Base-by-base conservation (phyloP, 306 rosid species). In the Sicyos edulis region DNA sequence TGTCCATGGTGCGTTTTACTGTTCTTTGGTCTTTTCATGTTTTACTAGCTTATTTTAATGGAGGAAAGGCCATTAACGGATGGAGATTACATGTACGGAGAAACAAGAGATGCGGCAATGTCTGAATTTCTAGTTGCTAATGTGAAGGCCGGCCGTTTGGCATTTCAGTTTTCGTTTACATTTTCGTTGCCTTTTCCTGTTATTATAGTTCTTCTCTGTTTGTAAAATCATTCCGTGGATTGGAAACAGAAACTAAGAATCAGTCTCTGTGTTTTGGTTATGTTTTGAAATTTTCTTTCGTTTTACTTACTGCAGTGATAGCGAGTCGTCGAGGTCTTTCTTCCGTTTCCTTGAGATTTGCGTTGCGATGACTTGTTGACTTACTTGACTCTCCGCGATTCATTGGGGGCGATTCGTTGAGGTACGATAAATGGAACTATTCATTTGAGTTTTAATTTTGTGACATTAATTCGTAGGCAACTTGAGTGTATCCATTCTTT, bases 301-400 rank as follows among this genome's bases (percentile, higher is more conserved):
- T 65, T 16, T 24, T 70, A 29, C 29, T 52, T 5, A 51, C 56
- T 53, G 15, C 74, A 52, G 74, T 29, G 53, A 8, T 10, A 32
- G 37, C 37, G 37, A 32, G 37, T 32, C 37, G 37, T 5, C 37
- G 37, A 32, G 37, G 37, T 32, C 37, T 32, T 34, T 34, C 45
- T 62, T 5, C 16, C 34, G 15, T 54, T 70, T 29, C 29, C 59
- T 70, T 54, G 74, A 52, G 74, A 70, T 70, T 70, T 32, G 53
- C 74, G 50, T 17, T 70, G 51, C 74, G 40, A 70, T 70, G 74
- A 54, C 61, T 16, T 26, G 62, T 70, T 70, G 74, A 70, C 74
- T 52, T 29, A 32, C 58, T 26, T 26, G 62, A 53, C 62, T 70
- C 61, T 29, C 45, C 45, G 74, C 59, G 56, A 15, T 70, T 70